These are phyloP conservation scores for Suhomyces terraborum DNA, from an alignment of 1,139 yeast genomes.

Conservation along the genomic window DNA sequence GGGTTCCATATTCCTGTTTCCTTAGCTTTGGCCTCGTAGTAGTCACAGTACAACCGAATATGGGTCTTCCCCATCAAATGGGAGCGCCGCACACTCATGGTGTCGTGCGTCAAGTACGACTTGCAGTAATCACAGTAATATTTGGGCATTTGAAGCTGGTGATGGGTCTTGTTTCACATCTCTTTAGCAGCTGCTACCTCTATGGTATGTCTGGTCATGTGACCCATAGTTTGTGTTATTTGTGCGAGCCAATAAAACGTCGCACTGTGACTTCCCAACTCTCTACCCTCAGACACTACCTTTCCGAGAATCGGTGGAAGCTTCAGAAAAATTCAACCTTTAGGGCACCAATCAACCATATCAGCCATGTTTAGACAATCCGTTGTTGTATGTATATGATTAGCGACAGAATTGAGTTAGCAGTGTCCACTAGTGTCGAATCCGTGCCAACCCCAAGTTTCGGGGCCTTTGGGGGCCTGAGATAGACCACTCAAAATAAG, in stretches of 20 bases:
- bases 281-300: constrained; percentile 17
- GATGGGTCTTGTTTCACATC: too few relatives aligned
- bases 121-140: constrained; percentile 89
- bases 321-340: constrained; percentile 17
- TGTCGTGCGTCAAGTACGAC: constrained; percentile 84
- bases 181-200: background rate
- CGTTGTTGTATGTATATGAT: constrained; percentile 33
- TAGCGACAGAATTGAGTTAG: background rate
- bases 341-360: constrained; percentile 1
- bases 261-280: constrained; percentile 7
- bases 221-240: constrained; percentile 9
- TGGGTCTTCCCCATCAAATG: constrained; percentile 84
- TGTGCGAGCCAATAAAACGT: constrained; percentile 14
- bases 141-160: constrained; percentile 42
- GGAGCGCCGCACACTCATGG: constrained; percentile 81
- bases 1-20: constrained; percentile 50
- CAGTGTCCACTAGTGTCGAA: background rate
- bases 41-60: constrained; percentile 70
- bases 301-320: constrained; percentile 23
- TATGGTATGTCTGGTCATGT: constrained; percentile 8
- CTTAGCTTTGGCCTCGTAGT: constrained; percentile 63
- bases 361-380: constrained; percentile 45
- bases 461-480: background rate
- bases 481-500: background rate
- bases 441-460: background rate